phyloP scores from a whole-genome alignment of 371 early-diverging fungal species.

The Dinochytrium kinnereticum region DNA sequence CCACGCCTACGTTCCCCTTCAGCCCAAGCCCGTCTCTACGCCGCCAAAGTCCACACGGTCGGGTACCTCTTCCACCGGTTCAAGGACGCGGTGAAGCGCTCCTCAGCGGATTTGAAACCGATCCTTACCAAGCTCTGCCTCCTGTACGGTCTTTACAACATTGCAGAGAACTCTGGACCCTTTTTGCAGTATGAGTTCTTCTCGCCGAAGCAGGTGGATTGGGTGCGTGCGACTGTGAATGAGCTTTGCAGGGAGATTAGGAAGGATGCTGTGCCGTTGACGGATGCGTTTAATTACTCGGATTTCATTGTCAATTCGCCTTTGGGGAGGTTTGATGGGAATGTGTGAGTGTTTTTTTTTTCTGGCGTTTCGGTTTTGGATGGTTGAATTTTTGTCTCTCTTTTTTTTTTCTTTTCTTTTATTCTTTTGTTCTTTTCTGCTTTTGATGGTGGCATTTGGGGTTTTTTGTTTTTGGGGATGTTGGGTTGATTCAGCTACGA shows the following conservation, averaged over 20 bases:
- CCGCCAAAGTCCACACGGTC: constrained; percentile 85
- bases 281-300: constrained; percentile 84
- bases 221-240: constrained; percentile 58
- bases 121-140: constrained; percentile 72
- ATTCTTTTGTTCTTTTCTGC: background rate
- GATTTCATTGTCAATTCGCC: constrained; percentile 92
- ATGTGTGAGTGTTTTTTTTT: constrained; percentile 49
- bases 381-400: too few species aligned
- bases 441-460: too few species aligned
- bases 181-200: constrained; percentile 89
- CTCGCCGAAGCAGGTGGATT: constrained; percentile 67
- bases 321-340: constrained; percentile 85
- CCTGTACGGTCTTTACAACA: constrained; percentile 83
- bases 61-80: constrained; percentile 88
- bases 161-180: constrained; percentile 83
- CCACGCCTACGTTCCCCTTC: constrained; percentile 6
- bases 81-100: constrained; percentile 69
- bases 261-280: constrained; percentile 81
- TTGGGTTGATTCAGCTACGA: constrained; percentile 62
- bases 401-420: background rate
- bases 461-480: too few species aligned
- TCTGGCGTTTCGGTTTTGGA: constrained; percentile 19
- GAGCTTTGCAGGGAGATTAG: constrained; percentile 75
- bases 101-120: constrained; percentile 41
- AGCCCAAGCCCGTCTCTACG: constrained; percentile 77